Evolutionary conservation across 2,329 filamentous ascomycete species (phyloP), one percentile per base, ranked within the genome.

Genomic region (Sporothrix variecibatus): DNA sequence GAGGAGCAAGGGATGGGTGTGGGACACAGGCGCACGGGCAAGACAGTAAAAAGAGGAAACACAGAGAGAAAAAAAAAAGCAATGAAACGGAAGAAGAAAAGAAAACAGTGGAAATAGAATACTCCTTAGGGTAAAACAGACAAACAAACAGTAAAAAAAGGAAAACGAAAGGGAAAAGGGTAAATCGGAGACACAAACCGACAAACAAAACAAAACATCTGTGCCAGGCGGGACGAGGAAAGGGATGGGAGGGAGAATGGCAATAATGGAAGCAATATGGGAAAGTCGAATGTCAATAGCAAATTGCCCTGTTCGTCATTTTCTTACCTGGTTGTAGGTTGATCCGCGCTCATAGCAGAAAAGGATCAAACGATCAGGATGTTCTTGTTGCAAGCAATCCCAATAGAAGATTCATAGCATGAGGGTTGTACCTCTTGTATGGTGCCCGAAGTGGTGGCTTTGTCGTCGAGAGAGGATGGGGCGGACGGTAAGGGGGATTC

Each of bases 261-360:
- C 23, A 28, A 67, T 31, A 67, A 17, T 15, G n/a, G 46, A 46
- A 26, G 62, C n/a, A 46, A 67, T 65, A 28, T 46, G 38, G 62
- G 28, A 60, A 60, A 60, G 56, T 17, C 38, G 23, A 28, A 12
- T 17, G 43, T 49, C 43, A 28, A 40, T 40, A 71, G 11, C 15
- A 69, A 56, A 70, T 17, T 3, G 51, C 23, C 23, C n/a, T 15
- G 20, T 56, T 12, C 26, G 23, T 26, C 12, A 68, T 72, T 38
- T 72, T 60, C 80, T 76, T 77, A 80, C 89, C 88, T 90, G 81
- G 85, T 84, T 83, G 83, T 82, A 81, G 82, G 83, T 83, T 86
- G 86, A 83, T 90, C 86, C 83, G 86, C 87, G 86, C 85, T 90
- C 89, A 91, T 91, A 90, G 87, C 88, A 89, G 83, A 77, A 23